phyloP scores from a whole-genome alignment of 2,329 filamentous ascomycete species.

The Coniella vitis region DNA sequence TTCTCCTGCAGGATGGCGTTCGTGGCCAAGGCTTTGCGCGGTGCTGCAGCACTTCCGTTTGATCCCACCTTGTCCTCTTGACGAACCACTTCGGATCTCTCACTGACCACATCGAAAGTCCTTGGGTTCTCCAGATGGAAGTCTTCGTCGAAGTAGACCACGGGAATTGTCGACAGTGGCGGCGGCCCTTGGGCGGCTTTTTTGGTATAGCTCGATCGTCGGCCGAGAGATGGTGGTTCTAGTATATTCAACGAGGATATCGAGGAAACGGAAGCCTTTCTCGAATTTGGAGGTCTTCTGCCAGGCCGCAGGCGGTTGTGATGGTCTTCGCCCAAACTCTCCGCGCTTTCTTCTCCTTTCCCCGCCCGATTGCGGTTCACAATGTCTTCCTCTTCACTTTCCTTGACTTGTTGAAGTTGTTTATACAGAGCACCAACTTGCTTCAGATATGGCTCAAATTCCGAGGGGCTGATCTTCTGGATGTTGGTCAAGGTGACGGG shows the following conservation, averaged over 20 bases:
- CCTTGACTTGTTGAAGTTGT: constrained; percentile 76
- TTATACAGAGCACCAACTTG: constrained; percentile 87
- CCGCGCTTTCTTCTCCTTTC: constrained; percentile 36
- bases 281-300: constrained; percentile 30
- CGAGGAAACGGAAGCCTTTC: constrained; percentile 38
- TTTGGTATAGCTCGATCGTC: constrained; percentile 44
- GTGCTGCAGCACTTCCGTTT: constrained; percentile 53
- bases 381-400: constrained; percentile 59
- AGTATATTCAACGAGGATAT: constrained; percentile 44
- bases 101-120: constrained; percentile 93
- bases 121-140: constrained; percentile 95
- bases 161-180: constrained; percentile 84
- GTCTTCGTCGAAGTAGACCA: constrained; percentile 88
- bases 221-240: constrained; percentile 35
- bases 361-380: constrained; percentile 29
- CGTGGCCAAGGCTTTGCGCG: constrained; percentile 82
- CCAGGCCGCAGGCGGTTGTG: constrained; percentile 43
- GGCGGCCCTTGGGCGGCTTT: constrained; percentile 66
- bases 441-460: constrained; percentile 77
- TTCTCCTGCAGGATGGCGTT: constrained; percentile 98
- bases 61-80: constrained; percentile 46
- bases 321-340: constrained; percentile 22
- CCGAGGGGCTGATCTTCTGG: constrained; percentile 67
- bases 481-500: constrained; percentile 89
- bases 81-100: constrained; percentile 91